Evolutionary conservation across 495 filamentous ascomycete genomes (phyloP).

Genomic region (Usnea hakonensis): DNA sequence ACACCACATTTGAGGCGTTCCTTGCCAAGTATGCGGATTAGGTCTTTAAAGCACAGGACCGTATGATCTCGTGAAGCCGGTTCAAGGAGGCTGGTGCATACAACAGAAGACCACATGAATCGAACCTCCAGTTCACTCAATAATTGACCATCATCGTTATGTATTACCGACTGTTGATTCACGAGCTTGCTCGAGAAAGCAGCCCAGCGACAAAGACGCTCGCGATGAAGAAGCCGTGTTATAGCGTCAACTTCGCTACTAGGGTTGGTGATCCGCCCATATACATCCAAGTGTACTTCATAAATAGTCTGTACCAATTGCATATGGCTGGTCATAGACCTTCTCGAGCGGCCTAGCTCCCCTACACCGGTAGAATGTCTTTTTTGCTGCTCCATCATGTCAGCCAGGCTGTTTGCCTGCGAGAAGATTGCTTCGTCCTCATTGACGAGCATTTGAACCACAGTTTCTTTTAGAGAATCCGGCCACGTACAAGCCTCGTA

Average conservation of each 20-base stretch:
- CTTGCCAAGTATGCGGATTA: conserved; percentile 43
- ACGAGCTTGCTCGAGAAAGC: conserved; percentile 58
- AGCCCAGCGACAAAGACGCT: conserved; percentile 69
- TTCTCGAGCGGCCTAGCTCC: conserved; percentile 20
- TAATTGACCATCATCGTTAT: conserved; percentile 31
- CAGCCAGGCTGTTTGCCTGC: conserved; percentile 41
- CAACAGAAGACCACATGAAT: conserved; percentile 80
- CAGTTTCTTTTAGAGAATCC: conserved; percentile 58
- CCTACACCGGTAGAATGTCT: background rate
- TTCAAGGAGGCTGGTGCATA: conserved; percentile 61
- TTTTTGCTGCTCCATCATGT: conserved; percentile 27
- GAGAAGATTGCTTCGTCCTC: conserved; percentile 62
- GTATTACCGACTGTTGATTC: conserved; percentile 29
- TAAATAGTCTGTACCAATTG: conserved; percentile 71
- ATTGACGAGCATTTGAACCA: conserved; percentile 58
- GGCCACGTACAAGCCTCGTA: conserved; percentile 67
- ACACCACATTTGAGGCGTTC: conserved; percentile 20
- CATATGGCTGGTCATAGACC: conserved; percentile 19
- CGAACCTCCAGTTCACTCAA: conserved; percentile 41
- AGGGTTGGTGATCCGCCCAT: conserved; percentile 65
- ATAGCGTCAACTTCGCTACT: conserved; percentile 57
- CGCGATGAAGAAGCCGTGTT: conserved; percentile 54
- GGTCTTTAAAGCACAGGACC: conserved; percentile 69
- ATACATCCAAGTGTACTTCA: conserved; percentile 85
- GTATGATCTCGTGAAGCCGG: conserved; percentile 67